Base-by-base conservation (phyloP, 208 protist species). In the Kentomonas sorsogonicus region DNA sequence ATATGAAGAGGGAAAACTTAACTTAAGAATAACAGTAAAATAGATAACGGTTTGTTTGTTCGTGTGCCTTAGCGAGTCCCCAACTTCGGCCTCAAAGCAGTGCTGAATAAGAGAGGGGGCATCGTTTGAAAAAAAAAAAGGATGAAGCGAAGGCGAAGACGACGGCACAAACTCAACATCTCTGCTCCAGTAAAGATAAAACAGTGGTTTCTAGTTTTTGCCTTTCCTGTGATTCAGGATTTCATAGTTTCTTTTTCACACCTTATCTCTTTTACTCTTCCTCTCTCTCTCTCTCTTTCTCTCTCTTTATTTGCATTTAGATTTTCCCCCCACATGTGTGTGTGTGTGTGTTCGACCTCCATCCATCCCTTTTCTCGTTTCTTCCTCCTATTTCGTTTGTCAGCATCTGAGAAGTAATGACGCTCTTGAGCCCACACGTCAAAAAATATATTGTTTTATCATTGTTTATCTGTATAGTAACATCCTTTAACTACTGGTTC, bases 191-290 rank as follows among this genome's bases (percentile, higher is more conserved):
- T 22, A 46, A 46, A 46, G 18, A 46, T 3, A 56, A 56, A 23
- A 41, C 51, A 34, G 11, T 47, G 3, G 16, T 47, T 34, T 22
- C n/a, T 45, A 16, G 9, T 23, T 45, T 45, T 23, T 3, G 5
- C 5, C 46, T 33, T 34, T 5, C 26, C 10, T 7, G 11, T 43
- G 30, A 6, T 33, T 36, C 4, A n/a, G 5, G 31, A 18, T 6
- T 5, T 41, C 15, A 7, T n/a, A 33, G 3, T 57, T n/a, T 57
- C 10, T 13, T 22, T 45, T n/a, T 25, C 13, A 47, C 22, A 4
- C 43, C 26, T 45, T 26, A 23, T 50, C 38, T 47, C 30, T 53
- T 38, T 36, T 66, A 31, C 10, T 66, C 4, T 63, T 40, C 27
- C 18, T 43, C 16, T 53, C 60, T 43, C 50, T 53, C 43, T 27